phyloP scores from a whole-genome alignment of 352 stramenopile species.

The Phytophthora agathidicida region DNA sequence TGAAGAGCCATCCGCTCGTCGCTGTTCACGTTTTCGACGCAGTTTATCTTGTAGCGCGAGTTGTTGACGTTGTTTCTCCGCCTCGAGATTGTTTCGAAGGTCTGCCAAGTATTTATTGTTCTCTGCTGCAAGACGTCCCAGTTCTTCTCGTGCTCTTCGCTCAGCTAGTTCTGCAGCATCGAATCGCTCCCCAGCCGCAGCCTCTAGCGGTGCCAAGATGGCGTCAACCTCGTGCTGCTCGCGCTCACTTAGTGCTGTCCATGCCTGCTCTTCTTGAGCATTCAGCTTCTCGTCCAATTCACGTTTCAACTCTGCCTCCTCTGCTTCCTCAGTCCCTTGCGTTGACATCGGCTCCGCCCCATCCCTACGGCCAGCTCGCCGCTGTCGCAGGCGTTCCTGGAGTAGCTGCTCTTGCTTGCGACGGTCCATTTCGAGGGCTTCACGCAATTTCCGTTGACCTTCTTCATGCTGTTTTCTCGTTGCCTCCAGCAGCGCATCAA shows the following conservation, averaged over 20 bases:
- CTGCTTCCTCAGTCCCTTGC: conserved; percentile 16
- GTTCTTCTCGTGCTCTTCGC: conserved; percentile 32
- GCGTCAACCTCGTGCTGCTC: conserved; percentile 23
- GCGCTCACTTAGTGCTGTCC: conserved; percentile 2
- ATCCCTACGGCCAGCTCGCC: conserved; percentile 19
- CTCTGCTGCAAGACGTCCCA: conserved; percentile 32
- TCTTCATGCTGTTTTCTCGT: conserved; percentile 26
- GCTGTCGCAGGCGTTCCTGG: conserved; percentile 29
- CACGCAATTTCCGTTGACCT: conserved; percentile 16
- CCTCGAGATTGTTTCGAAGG: conserved; percentile 16
- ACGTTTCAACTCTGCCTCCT: conserved; percentile 18
- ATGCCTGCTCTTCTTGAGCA: conserved; percentile 19
- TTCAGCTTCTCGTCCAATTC: conserved; percentile 15
- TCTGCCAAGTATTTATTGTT: conserved; percentile 27
- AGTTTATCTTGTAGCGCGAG: conserved; percentile 34
- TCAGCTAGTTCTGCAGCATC: conserved; percentile 27
- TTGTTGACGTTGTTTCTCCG: conserved; percentile 36
- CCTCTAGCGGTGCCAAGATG: conserved; percentile 22
- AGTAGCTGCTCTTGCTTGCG: conserved; percentile 38
- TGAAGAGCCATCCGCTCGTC: neutral
- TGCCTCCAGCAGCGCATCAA: conserved; percentile 25
- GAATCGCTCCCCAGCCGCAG: conserved; percentile 7
- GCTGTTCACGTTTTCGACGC: conserved; percentile 27
- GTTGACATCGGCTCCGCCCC: neutral
- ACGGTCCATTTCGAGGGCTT: conserved; percentile 33